phyloP scores from a whole-genome alignment of 176 grass and related monocot species.

The Carex cristatella region DNA sequence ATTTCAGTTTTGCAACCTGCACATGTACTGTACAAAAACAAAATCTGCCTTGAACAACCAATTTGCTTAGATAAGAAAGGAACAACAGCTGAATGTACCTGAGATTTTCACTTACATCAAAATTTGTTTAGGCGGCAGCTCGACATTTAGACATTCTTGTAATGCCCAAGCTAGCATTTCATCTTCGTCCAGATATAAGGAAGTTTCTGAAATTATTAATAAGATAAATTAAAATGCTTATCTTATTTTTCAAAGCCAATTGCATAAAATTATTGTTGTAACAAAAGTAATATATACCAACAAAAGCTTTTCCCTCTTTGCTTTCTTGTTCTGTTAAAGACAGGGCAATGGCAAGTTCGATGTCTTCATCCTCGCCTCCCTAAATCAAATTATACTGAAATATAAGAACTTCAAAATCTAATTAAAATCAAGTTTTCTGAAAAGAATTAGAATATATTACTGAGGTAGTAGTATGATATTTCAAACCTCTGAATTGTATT shows the following conservation, averaged over 20 bases:
- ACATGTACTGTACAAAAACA: constrained; percentile 48
- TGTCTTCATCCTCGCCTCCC: constrained; percentile 64
- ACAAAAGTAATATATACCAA: constrained; percentile 28
- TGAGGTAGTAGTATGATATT: neutral
- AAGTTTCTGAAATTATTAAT: constrained; percentile 37
- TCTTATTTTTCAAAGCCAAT: constrained; percentile 1
- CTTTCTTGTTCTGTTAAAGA: constrained; percentile 78
- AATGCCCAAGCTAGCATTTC: constrained; percentile 90
- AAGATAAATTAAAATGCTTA: neutral
- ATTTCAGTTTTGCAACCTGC: constrained; percentile 74
- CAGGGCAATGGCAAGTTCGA: constrained; percentile 74
- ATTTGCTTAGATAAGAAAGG: neutral
- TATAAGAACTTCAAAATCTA: neutral
- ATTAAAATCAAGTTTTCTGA: neutral
- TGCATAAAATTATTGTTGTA: neutral
- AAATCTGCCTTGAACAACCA: neutral
- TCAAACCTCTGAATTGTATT: neutral
- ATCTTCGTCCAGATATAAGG: constrained; percentile 57
- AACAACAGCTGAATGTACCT: neutral
- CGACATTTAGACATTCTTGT: constrained; percentile 74
- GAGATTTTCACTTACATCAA: neutral
- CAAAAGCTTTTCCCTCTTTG: constrained; percentile 41
- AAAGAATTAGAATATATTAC: neutral
- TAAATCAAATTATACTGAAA: neutral
- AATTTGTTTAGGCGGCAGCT: constrained; percentile 28